These are phyloP conservation scores for Neckera pumila DNA, from an alignment of 225 moss, liverwort and hornwort species.

Conservation along the genomic window DNA sequence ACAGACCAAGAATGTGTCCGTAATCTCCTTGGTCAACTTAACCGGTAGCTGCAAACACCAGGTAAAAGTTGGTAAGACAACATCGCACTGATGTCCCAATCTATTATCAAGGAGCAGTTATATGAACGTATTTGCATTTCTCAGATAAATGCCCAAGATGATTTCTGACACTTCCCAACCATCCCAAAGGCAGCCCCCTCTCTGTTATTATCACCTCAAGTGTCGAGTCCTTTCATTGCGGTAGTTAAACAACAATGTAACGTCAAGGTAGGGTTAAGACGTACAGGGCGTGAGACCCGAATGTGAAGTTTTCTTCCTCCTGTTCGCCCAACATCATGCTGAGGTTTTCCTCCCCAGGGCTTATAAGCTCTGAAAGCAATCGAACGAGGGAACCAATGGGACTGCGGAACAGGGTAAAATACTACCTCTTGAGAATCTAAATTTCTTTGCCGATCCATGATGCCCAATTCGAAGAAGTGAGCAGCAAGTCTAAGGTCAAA, in stretches of 20 bases:
- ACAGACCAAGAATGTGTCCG: slow-evolving; percentile 54
- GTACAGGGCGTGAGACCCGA: slow-evolving; percentile 47
- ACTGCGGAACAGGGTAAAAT: slow-evolving; percentile 23
- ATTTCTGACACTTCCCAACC: background rate
- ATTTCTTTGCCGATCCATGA: slow-evolving; percentile 6
- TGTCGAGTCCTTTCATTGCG: background rate
- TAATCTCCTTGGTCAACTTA: slow-evolving; percentile 58
- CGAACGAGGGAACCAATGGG: slow-evolving; percentile 59
- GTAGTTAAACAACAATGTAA: background rate
- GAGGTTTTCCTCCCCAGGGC: background rate
- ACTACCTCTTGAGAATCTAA: background rate
- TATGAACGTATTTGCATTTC: background rate
- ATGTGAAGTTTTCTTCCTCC: slow-evolving; percentile 21
- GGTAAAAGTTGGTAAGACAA: background rate
- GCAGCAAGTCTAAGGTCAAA: background rate
- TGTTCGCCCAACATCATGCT: slow-evolving; percentile 3
- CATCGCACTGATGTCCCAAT: background rate
- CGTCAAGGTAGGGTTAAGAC: background rate
- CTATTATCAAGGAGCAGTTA: background rate
- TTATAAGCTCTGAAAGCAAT: slow-evolving; percentile 35
- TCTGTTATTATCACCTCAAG: background rate
- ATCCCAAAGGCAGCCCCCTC: background rate
- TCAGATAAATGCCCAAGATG: background rate
- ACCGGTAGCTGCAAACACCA: slow-evolving; percentile 51
- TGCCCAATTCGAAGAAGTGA: background rate